A percentile compares a stretch with the other conserved stretches of the same genome.
Conservation (phyloP, 331 rosid genomes). For the Acacia pycnantha region DNA sequence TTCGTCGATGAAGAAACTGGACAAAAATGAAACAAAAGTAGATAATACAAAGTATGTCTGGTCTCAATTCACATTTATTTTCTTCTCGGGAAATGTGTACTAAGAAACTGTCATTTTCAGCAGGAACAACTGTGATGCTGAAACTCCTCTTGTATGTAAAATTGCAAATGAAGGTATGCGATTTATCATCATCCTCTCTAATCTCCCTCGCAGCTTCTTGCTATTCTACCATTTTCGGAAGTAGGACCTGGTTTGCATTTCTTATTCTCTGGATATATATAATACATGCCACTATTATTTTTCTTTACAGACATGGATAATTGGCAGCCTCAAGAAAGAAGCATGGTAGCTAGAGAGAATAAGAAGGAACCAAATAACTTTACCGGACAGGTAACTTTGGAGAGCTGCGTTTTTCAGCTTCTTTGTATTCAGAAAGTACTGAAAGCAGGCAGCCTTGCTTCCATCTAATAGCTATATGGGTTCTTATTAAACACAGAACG, state of each 20-base stretch:
- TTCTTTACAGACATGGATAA: conserved; percentile 42
- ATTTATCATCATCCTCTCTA: neutral
- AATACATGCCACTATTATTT: conserved; percentile 24
- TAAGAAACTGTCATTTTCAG: conserved; percentile 33
- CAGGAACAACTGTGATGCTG: conserved; percentile 47
- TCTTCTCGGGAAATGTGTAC: conserved; percentile 18
- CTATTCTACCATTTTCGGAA: conserved; percentile 15
- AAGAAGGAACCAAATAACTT: conserved; percentile 33
- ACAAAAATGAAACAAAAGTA: conserved; percentile 31
- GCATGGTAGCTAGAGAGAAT: conserved; percentile 29
- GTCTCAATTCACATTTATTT: conserved; percentile 19
- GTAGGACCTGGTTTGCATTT: conserved; percentile 16
- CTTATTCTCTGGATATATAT: neutral
- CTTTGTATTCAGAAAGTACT: conserved; percentile 70
- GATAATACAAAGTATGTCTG: conserved; percentile 48
- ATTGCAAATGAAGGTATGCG: conserved; percentile 52
- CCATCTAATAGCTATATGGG: conserved; percentile 13
- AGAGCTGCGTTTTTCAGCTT: conserved; percentile 75
- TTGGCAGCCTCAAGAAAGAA: conserved; percentile 39
- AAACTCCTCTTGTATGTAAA: conserved; percentile 42
- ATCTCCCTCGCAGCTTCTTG: neutral
- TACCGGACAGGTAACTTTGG: conserved; percentile 64
- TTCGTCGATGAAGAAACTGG: conserved; percentile 34
- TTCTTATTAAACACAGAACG: conserved; percentile 22
- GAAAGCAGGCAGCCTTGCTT: conserved; percentile 36